Base-by-base conservation (phyloP, 2,329 filamentous ascomycete species). In the Penicillium sp. region DNA sequence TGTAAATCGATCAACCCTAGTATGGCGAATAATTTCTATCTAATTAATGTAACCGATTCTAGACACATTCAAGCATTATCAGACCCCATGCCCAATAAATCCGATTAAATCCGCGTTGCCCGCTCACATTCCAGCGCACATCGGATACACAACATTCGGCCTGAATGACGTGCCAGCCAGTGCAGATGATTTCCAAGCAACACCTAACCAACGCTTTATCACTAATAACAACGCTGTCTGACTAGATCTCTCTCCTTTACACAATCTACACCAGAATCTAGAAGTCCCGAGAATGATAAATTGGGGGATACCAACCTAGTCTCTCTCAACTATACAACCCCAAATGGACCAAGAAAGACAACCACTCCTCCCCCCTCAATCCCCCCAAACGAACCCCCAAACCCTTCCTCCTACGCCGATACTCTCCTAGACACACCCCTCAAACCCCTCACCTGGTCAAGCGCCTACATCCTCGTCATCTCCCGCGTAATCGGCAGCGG, bases 401-500 rank as follows among this genome's bases (percentile, higher is more conserved):
- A 39, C 10, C 39, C 41, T 7, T 28, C 36, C 3, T 22, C 31
- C 7, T 52, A 41, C 78, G 2, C 82, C 84, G 57, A 80, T 19
- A 48, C n/a, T 18, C 50, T 42, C 13, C 56, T 39, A n/a, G 49
- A 80, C 1, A 79, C 80, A 0, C 74, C 75, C 0, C 69, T 77
- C 18, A 82, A 82, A 1, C 83, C 75, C 12, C 76, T 87, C 41
- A 78, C 72, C 49, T 86, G 83, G 81, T 73, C 75, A 22, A 83
- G 79, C 57, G 80, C 81, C 1, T 86, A 83, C 63, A 82, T 87
- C 46, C 74, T 87, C 16, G 81, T 85, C 7, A 82, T 87, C 22
- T 86, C 82, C 5, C 77, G 84, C 11, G 82, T 88, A 5, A 82
- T 88, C 27, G 84, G 84, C 11, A 84, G 78, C 59, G 85, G 84